Percentiles rank a stretch among this genome's conserved stretches.
Evolutionary conservation across 345 rosid genomes (phyloP).

Genomic region (Citrus trifoliata): DNA sequence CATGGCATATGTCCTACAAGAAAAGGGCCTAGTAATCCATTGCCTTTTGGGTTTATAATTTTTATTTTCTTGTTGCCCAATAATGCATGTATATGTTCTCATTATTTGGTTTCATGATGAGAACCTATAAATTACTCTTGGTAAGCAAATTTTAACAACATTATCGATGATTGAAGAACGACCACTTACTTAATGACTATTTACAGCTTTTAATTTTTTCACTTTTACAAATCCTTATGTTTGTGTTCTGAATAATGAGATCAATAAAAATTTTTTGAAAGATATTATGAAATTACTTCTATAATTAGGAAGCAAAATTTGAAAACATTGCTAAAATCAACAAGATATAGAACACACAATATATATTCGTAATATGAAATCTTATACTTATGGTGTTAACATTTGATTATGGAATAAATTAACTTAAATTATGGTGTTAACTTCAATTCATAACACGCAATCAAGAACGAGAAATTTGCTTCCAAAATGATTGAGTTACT

Average conservation of each 20-base stretch:
- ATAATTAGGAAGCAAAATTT: background rate
- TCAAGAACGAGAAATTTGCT: background rate
- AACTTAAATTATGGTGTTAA: no score
- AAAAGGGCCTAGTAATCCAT: no score
- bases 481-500: background rate
- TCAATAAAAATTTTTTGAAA: background rate
- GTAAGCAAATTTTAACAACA: constrained; percentile 1
- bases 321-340: background rate
- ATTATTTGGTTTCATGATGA: background rate
- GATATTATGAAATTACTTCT: background rate
- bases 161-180: background rate
- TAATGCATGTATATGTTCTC: background rate
- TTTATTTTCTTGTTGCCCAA: no score
- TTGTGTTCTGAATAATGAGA: background rate
- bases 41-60: no score
- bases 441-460: background rate
- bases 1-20: no score
- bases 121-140: background rate
- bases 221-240: background rate
- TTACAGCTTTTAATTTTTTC: background rate
- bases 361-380: no score
- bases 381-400: no score
- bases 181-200: background rate
- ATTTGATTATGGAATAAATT: no score
- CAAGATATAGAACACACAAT: no score